Percentiles rank a stretch among this genome's conserved stretches.
Evolutionary conservation across 2,329 filamentous ascomycete genomes (phyloP).

Genomic region (Ophiostoma ulmi): DNA sequence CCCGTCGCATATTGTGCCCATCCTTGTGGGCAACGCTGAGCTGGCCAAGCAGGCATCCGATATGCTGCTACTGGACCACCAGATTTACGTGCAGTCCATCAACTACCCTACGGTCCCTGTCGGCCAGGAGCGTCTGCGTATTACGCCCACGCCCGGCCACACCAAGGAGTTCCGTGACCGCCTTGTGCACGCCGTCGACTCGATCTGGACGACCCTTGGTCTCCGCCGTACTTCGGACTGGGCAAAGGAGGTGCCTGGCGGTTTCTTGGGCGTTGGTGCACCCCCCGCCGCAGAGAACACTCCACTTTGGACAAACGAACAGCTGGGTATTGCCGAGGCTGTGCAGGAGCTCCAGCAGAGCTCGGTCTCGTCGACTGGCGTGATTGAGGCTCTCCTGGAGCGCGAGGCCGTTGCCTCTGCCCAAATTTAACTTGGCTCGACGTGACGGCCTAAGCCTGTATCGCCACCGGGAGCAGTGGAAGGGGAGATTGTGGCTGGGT

Average conservation of each 20-base stretch:
- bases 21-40: slow-evolving; percentile 90
- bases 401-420: slow-evolving; percentile 39
- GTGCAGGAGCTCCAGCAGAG: slow-evolving; percentile 50
- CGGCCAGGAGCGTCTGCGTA: slow-evolving; percentile 92
- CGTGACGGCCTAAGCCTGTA: too few relatives aligned
- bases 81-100: slow-evolving; percentile 97
- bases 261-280: slow-evolving; percentile 90
- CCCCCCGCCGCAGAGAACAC: slow-evolving; percentile 53
- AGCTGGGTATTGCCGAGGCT: slow-evolving; percentile 70
- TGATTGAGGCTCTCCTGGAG: slow-evolving; percentile 57
- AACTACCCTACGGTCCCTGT: slow-evolving; percentile 98
- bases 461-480: too few relatives aligned
- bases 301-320: slow-evolving; percentile 87
- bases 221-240: slow-evolving; percentile 93
- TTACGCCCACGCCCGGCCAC: slow-evolving; percentile 94
- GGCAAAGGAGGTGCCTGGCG: slow-evolving; percentile 67
- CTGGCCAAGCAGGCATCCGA: slow-evolving; percentile 89
- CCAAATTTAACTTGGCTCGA: background rate
- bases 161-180: slow-evolving; percentile 77
- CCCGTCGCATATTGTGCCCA: slow-evolving; percentile 90
- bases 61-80: slow-evolving; percentile 80
- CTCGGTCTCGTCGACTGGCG: slow-evolving; percentile 42
- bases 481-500: too few relatives aligned
- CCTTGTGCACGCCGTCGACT: slow-evolving; percentile 75
- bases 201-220: slow-evolving; percentile 80